Percentiles rank a stretch among this genome's conserved stretches.
These are phyloP conservation scores for Blastobotrys muscicola DNA, from an alignment of 805 yeast genomes.

Conservation along the genomic window DNA sequence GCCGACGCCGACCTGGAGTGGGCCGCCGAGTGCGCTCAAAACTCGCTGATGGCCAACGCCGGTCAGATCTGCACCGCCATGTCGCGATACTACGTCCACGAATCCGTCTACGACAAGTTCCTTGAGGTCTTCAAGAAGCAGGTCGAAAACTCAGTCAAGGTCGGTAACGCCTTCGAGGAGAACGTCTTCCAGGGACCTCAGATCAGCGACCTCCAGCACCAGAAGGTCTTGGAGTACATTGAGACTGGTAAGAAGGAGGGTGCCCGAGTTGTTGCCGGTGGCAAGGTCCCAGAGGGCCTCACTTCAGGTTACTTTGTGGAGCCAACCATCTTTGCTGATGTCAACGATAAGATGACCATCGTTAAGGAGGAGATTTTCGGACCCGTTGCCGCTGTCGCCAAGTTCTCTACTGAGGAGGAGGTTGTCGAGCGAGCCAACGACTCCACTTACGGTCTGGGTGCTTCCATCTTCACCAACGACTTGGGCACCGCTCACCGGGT, in stretches of 20 bases:
- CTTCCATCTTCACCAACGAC: conserved; percentile 67
- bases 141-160: conserved; percentile 43
- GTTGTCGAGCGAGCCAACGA: conserved; percentile 62
- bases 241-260: conserved; percentile 74
- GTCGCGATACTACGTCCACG: conserved; percentile 83
- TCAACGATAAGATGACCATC: conserved; percentile 52
- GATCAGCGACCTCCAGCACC: conserved; percentile 66
- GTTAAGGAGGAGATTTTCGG: conserved; percentile 82
- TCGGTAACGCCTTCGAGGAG: conserved; percentile 75
- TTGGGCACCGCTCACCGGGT: conserved; percentile 54
- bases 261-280: conserved; percentile 73
- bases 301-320: conserved; percentile 55
- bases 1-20: conserved; percentile 73
- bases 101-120: conserved; percentile 67
- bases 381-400: conserved; percentile 66
- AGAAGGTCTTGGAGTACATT: conserved; percentile 65
- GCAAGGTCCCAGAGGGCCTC: conserved; percentile 36
- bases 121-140: conserved; percentile 45
- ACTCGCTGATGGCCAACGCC: conserved; percentile 82
- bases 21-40: conserved; percentile 63
- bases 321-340: conserved; percentile 72
- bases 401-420: conserved; percentile 58
- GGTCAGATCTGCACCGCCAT: conserved; percentile 97
- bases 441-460: conserved; percentile 71
- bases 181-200: conserved; percentile 83